Base-by-base conservation (phyloP, 2,329 filamentous ascomycete genomes). In the Parasarocladium wereldwijsianum region DNA sequence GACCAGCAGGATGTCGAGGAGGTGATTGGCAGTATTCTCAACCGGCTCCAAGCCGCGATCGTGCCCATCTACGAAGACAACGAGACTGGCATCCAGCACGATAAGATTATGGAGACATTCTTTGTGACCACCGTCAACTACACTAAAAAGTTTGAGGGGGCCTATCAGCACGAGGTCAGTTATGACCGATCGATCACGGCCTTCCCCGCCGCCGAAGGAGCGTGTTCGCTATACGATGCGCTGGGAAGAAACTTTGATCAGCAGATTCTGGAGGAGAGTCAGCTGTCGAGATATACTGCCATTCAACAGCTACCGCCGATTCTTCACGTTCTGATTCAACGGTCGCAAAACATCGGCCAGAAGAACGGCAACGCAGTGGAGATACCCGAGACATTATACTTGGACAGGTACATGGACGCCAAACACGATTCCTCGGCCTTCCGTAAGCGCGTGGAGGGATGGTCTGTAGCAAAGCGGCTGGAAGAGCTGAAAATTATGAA, bases 1-100 rank as follows among this genome's bases (percentile, higher is more conserved):
- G 62, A 83, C 19, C 90, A 98, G 46, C 86, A 98, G 54, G 90
- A 98, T 53, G 87, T 94, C 4, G 85, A 85, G 9, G 90, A 98
- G 52, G 87, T 94, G 26, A 86, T 94, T 58, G 84, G 84, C 34
- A 90, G 87, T 43, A 81, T 93, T 16, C 71, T 94, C 34, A 85
- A 87, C 45, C 79, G 90, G 29, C 62, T 94, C n/a, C 81, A 90
- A 44, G 85, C 82, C 31, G 86, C 87, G 3, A 86, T 96, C 45
- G 75, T 68, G 34, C 70, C 83, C 5, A 66, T 66, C n/a, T 68
- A 66, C 4, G 71, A 82, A 35, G 50, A 58, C 34, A 55, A 64
- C 6, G 67, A 51, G 17, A 59, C 75, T 25, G 79, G 78, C 3
- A 78, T 92, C 38, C 87, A 94, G 50, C 57, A 75, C 13, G 90